phyloP scores from a whole-genome alignment of 805 yeast genomes.

The Metschnikowia chrysomelidarum region DNA sequence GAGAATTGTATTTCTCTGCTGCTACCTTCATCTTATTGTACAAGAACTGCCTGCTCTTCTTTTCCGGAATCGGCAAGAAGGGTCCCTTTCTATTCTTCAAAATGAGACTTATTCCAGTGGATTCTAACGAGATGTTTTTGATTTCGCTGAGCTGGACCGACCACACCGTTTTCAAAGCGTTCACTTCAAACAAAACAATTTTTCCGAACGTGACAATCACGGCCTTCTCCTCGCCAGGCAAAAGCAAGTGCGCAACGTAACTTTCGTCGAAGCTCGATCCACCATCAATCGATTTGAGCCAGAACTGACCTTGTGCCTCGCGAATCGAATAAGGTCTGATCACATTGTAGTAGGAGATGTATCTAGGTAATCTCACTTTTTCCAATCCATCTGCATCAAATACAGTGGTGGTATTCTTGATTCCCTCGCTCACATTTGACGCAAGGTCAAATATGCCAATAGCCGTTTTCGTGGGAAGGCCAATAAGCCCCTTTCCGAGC shows the following conservation, averaged over 20 bases:
- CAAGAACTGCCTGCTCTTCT: constrained; percentile 57
- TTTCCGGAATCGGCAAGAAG: constrained; percentile 79
- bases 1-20: constrained; percentile 74
- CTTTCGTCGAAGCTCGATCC: constrained; percentile 70
- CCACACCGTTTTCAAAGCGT: constrained; percentile 68
- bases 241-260: constrained; percentile 81
- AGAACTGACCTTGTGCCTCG: constrained; percentile 91
- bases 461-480: constrained; percentile 94
- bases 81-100: constrained; percentile 46
- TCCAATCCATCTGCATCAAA: constrained; percentile 77
- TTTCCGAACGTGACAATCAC: constrained; percentile 72
- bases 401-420: constrained; percentile 86
- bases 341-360: constrained; percentile 64
- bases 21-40: constrained; percentile 77
- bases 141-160: constrained; percentile 60
- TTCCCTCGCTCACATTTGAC: constrained; percentile 89
- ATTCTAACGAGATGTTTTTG: constrained; percentile 69
- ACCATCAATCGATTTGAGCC: constrained; percentile 83
- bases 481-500: constrained; percentile 90
- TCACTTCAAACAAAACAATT: constrained; percentile 65
- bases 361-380: constrained; percentile 80
- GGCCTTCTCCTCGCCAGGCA: constrained; percentile 77
- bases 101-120: constrained; percentile 72
- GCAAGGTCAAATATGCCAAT: constrained; percentile 94
- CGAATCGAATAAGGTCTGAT: constrained; percentile 73